These are phyloP conservation scores for Malassezia cuniculi DNA, from an alignment of 1,284 basidiomycete species.

Conservation along the genomic window DNA sequence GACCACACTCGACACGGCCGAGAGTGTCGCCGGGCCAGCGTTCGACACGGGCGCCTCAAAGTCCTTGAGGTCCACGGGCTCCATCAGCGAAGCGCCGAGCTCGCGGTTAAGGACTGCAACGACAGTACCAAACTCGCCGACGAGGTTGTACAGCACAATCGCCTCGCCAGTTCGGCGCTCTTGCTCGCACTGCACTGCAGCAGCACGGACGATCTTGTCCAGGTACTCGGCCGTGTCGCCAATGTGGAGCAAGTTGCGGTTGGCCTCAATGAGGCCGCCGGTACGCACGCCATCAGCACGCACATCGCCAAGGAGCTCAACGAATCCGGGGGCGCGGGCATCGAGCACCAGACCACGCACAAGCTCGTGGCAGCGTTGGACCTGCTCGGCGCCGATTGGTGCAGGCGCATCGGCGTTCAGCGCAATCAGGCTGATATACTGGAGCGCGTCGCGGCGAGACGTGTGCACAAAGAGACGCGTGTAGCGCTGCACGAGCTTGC, in stretches of 20 bases:
- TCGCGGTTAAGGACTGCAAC: constrained; percentile 75
- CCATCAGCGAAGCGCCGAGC: constrained; percentile 56
- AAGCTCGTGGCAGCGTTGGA: constrained; percentile 72
- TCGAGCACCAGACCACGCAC: constrained; percentile 75
- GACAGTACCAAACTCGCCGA: constrained; percentile 78
- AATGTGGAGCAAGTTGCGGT: constrained; percentile 64
- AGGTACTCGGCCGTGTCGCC: constrained; percentile 62
- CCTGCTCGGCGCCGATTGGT: constrained; percentile 63
- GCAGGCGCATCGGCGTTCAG: constrained; percentile 57
- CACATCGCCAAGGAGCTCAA: constrained; percentile 77
- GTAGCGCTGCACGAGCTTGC: constrained; percentile 81
- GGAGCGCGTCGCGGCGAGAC: constrained; percentile 81
- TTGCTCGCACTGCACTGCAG: constrained; percentile 61
- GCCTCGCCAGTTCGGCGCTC: constrained; percentile 67
- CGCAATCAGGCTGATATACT: constrained; percentile 84
- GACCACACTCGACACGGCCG: constrained; percentile 59
- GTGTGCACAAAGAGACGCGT: constrained; percentile 77
- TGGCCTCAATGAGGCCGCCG: constrained; percentile 76
- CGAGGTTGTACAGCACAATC: constrained; percentile 88
- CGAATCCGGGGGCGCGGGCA: constrained; percentile 58
- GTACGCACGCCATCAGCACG: constrained; percentile 72
- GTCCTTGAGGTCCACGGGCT: constrained; percentile 16
- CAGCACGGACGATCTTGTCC: constrained; percentile 65
- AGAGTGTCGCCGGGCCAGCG: constrained; percentile 46
- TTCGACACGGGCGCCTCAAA: constrained; percentile 11